A percentile compares a stretch with the other conserved stretches of the same genome.
These are phyloP conservation scores for Stephania japonica DNA, from an alignment of 164 flowering plant species.

Conservation along the genomic window DNA sequence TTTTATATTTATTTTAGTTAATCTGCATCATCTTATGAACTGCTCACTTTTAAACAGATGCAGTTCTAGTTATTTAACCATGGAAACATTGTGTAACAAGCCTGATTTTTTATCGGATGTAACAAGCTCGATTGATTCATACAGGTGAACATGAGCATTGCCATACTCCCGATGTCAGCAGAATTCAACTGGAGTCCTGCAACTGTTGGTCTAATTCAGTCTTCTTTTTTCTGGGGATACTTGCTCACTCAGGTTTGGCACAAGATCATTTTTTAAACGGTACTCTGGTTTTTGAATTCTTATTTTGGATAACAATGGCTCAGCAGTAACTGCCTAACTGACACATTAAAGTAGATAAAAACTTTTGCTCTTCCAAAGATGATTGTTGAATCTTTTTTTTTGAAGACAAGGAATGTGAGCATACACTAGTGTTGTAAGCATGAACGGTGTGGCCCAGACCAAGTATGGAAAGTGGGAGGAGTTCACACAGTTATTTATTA, in stretches of 20 bases:
- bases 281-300: background rate
- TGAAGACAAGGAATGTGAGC: background rate
- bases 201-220: conserved; percentile 95
- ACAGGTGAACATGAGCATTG: conserved; percentile 95
- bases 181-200: conserved; percentile 96
- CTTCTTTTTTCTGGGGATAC: conserved; percentile 99
- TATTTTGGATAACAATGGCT: background rate
- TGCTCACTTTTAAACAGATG: background rate
- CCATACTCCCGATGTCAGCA: conserved; percentile 92
- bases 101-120: background rate
- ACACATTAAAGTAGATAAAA: background rate
- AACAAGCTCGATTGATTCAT: conserved; percentile 5
- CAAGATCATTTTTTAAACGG: background rate
- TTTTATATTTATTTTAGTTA: background rate
- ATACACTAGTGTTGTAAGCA: background rate
- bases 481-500: background rate
- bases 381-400: background rate
- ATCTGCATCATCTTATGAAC: background rate
- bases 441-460: background rate
- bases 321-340: background rate
- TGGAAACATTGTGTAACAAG: background rate
- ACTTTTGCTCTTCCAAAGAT: background rate
- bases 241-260: conserved; percentile 81
- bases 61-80: background rate
- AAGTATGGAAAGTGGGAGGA: background rate